Base-by-base conservation (phyloP, 1,139 yeast genomes). In the Yamadazyma atmosphaerica region DNA sequence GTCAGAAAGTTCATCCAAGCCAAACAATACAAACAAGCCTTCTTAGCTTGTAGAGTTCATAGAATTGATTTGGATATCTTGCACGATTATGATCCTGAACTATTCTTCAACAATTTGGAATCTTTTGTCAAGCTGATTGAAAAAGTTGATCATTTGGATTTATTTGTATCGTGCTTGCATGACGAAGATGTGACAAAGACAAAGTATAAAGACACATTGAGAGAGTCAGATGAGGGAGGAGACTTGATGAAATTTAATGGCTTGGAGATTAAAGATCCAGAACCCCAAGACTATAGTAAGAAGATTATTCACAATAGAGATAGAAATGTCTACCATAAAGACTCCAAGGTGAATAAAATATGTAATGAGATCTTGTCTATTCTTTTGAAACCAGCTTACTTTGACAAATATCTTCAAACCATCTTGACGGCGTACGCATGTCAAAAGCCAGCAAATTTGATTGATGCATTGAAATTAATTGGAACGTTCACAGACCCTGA, bases 361-460 rank as follows among this genome's bases (percentile, higher is more conserved):
- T 89, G 98, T 61, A 80, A 82, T 33, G 83, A 81, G 4, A 63
- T 90, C 21, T 65, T 90, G 21, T 56, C 72, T 0, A 80, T 84
- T 1, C 63, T 90, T 31, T 55, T 70, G 32, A 65, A 67, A 27
- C 77, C 81, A 2, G 68, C 71, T 37, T 79, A 79, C 55, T 76
- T 73, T 40, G 63, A 70, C 12, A 74, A 73, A 42, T 87, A 86
- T 51, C 61, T 84, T 39, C 95, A 87, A 60, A 81, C 95, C 2
- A 78, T 86, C 17, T 75, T 94, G 40, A 92, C 98, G 3, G 95
- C 97, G 0, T 86, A 85, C 56, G 96, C 96, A 0, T 87, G 96
- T 59, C 88, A 87, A 63, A 79, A 77, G 34, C 98, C 98, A 2
- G 88, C 97, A 10, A 87, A 86, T 51, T 71, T 89, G 40, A 77